phyloP scores from a whole-genome alignment of 2,329 filamentous ascomycete species.

The Arthrinium phaeospermum region DNA sequence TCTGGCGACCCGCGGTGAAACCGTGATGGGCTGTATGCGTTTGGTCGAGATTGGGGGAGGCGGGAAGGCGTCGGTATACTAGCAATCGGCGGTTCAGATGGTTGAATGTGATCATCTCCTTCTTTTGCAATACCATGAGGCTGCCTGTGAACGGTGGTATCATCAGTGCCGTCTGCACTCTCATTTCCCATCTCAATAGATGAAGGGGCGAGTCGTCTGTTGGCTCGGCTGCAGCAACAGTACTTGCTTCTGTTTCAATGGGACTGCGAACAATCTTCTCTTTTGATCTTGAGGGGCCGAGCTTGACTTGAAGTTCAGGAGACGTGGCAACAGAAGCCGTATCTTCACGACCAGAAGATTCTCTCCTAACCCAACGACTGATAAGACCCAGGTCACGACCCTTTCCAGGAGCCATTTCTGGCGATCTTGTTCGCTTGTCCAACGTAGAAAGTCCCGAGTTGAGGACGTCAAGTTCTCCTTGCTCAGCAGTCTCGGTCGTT shows the following conservation, averaged over 20 bases:
- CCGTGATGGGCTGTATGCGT: slow-evolving; percentile 29
- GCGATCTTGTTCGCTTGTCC: slow-evolving; percentile 20
- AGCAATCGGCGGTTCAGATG: slow-evolving; percentile 40
- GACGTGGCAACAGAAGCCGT: slow-evolving; percentile 18
- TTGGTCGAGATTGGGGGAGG: slow-evolving; percentile 34
- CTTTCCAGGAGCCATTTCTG: slow-evolving; percentile 17
- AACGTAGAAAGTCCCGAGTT: slow-evolving; percentile 5
- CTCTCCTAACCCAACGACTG: slow-evolving; percentile 35
- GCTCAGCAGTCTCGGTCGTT: background rate
- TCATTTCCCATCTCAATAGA: background rate
- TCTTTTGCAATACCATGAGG: background rate
- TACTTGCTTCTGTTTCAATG: background rate
- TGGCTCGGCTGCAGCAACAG: background rate
- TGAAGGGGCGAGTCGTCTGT: background rate
- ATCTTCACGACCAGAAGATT: slow-evolving; percentile 29
- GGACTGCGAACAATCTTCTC: background rate
- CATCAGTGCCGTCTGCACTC: slow-evolving; percentile 19
- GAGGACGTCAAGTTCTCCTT: background rate
- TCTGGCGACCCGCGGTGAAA: slow-evolving; percentile 66
- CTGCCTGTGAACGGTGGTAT: slow-evolving; percentile 16
- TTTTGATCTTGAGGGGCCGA: slow-evolving; percentile 22
- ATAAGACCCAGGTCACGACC: slow-evolving; percentile 28
- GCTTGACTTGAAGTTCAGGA: slow-evolving; percentile 18
- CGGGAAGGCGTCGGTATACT: slow-evolving; percentile 40
- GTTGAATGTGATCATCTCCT: background rate